These are phyloP conservation scores for Cyamopsis tetragonoloba DNA, from an alignment of 306 rosid genomes.

Conservation along the genomic window DNA sequence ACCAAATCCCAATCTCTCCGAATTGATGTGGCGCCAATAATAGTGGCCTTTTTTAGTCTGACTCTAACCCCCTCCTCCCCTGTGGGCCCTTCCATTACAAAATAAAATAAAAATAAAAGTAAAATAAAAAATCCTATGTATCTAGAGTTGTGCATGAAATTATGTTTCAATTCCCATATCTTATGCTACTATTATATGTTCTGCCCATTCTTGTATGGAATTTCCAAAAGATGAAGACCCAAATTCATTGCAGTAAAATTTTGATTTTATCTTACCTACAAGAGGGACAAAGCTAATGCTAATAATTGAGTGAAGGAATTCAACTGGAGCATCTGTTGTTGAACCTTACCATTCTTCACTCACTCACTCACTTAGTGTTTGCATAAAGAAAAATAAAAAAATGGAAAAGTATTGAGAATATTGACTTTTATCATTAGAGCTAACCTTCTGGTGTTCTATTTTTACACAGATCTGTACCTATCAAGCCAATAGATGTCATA, in stretches of 20 bases:
- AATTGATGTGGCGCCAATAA: no score
- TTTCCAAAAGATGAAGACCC: not conserved
- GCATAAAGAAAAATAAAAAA: not conserved
- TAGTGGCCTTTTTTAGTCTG: no score
- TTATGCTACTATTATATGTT: not conserved
- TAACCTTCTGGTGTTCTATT: slow-evolving; percentile 17
- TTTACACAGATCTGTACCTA: slow-evolving; percentile 29
- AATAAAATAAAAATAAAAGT: no score
- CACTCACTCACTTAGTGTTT: no score
- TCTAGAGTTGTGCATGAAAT: not conserved
- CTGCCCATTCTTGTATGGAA: not conserved
- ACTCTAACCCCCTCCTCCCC: no score
- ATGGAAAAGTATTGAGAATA: not conserved
- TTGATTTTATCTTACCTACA: no score
- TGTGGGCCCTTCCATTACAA: no score
- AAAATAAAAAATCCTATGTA: no score
- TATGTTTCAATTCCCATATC: not conserved
- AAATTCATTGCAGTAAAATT: not conserved
- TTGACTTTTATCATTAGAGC: not conserved
- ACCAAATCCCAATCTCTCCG: no score
- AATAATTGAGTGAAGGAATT: slow-evolving; percentile 65
- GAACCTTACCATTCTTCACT: not conserved
- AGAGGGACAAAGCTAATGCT: no score
- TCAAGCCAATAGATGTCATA: slow-evolving; percentile 10
- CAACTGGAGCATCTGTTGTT: slow-evolving; percentile 45